Percentiles rank a stretch among this genome's conserved stretches.
Conservation (phyloP, 805 yeast species). For the Helenozyma rhizophorensis region DNA sequence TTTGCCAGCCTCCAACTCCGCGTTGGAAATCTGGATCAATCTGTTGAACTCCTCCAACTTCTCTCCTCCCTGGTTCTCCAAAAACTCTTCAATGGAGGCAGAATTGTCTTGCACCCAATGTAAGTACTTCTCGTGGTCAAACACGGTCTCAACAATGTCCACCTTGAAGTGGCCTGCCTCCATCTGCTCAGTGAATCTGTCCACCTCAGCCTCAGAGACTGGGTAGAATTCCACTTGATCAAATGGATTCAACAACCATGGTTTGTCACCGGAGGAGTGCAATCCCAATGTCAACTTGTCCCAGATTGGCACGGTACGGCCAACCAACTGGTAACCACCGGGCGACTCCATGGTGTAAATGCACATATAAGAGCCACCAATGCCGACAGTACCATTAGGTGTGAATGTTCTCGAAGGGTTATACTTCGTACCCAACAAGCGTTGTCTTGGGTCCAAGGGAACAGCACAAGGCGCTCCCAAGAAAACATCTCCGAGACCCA, state of each 20-base stretch:
- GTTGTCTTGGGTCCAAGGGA: constrained; percentile 94
- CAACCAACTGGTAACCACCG: constrained; percentile 96
- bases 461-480: constrained; percentile 98
- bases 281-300: constrained; percentile 80
- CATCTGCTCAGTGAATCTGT: constrained; percentile 63
- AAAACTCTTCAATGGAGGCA: constrained; percentile 67
- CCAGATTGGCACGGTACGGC: constrained; percentile 97
- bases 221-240: constrained; percentile 96
- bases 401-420: constrained; percentile 96
- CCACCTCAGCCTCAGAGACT: constrained; percentile 80
- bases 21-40: constrained; percentile 75
- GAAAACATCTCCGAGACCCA: constrained; percentile 96
- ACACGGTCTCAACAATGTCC: constrained; percentile 69
- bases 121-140: constrained; percentile 76
- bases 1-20: constrained; percentile 53
- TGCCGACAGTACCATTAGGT: constrained; percentile 95
- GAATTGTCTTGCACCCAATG: constrained; percentile 73
- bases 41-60: constrained; percentile 81
- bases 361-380: constrained; percentile 99
- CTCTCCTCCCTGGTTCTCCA: constrained; percentile 67
- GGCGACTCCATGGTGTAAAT: constrained; percentile 97
- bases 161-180: constrained; percentile 77
- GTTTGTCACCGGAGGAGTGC: constrained; percentile 52
- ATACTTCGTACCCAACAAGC: constrained; percentile 88
- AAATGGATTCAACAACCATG: constrained; percentile 90